Evolutionary conservation across 2,329 filamentous ascomycete species (phyloP), one percentile per base, ranked within the genome.

Genomic region (Penicillium thymicola): DNA sequence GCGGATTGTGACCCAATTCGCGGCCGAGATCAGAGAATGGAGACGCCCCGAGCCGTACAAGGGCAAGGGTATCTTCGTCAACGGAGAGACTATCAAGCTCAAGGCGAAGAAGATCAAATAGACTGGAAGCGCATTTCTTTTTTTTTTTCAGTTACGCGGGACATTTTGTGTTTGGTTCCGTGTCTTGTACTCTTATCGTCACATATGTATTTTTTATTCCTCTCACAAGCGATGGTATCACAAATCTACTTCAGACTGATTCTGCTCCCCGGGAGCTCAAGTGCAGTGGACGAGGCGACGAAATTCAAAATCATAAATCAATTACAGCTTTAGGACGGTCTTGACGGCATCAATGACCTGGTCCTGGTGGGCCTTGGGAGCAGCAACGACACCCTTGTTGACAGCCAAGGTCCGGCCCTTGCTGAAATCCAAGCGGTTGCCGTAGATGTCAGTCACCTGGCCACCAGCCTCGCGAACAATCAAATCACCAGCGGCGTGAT

Each of bases 91-190:
- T 30, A 97, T 99, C 79, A 96, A 89, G 83, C 76, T 99, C 76
- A 99, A 99, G 87, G 89, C 90, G 70, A 99, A 97, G 88, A 94
- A 93, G 84, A 91, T 93, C 75, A 93, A 92, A 82, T 94, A 86
- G 79, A 72, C 65, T 37, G 53, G 56, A 57, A 49, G 57, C 52
- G 49, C 47, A 28, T 47, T 62, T 60, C 51, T 51, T 61, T 57
- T 51, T 61, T 57, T 51, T 51, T 57, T 51, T 50, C 65, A 67
- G 55, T 61, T 59, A 67, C 59, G 54, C 62, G 65, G 63, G 59
- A 66, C 62, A 59, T 59, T 59, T 61, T 59, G 57, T 65, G 60
- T 60, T 59, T 54, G 58, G 64, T 63, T 61, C 64, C 59, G 52
- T 67, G 60, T 67, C 51, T 60, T 66, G 62, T 65, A 59, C 51